Evolutionary conservation across 306 rosid species (phyloP), one percentile per base, ranked within the genome.

Genomic region (Medicago arabica): DNA sequence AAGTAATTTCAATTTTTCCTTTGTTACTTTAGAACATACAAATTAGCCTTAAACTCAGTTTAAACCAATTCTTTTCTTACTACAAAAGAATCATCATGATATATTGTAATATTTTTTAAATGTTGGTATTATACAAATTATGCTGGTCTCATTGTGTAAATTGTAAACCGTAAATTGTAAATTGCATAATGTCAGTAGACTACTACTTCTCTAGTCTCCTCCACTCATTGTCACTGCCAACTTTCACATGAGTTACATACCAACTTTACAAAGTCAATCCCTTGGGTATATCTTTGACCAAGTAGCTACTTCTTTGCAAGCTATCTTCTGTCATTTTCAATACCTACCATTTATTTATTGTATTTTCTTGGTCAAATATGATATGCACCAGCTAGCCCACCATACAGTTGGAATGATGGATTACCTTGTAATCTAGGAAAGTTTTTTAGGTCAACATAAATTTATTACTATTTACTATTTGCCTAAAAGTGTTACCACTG

Each of bases 281-380:
- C 68, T 62, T 62, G 4, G 25, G 10, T 15, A 62, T 36, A 34
- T 62, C 68, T 15, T 62, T 62, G 68, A 62, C 68, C 21, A 11
- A 62, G 46, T n/a, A 34, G 25, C 47, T 36, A 61, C 41, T 62
- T 62, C 13, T 62, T n/a, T 4, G 68, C 68, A 39, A 62, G 46
- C 25, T 36, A 62, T 62, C 68, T 62, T 62, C 46, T 36, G 13
- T 36, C 68, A 62, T 34, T 62, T 60, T 60, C 14, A 54, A 9
- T 5, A 18, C 61, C 19, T 18, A 13, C 1, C 28, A 54, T 54
- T 18, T 54, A 54, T 9, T 54, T 18, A 54, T 54, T 54, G 28
- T 54, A 54, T 54, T 18, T 54, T 54, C 60, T 17, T 5, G 23
- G 60, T 54, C 14, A 54, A 54, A 18, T 18, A 54, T 18, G 13